Conservation (phyloP, 1,139 yeast species). For the Entelexis sorbosivorans region DNA sequence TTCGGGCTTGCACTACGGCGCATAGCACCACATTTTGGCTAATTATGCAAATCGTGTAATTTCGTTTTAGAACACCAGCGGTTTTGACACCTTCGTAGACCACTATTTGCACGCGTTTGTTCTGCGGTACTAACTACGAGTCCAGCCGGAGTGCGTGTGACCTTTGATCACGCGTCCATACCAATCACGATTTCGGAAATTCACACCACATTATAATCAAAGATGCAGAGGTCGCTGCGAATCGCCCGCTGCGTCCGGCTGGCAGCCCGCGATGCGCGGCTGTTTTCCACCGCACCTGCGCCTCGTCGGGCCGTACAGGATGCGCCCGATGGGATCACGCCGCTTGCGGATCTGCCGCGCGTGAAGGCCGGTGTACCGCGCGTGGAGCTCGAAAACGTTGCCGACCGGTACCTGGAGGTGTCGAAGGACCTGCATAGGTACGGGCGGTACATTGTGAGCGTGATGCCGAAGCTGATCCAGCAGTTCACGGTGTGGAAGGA, state of each 20-base stretch:
- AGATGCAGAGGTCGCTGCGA: slow-evolving; percentile 13
- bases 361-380: slow-evolving; percentile 25
- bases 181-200: slow-evolving; percentile 12
- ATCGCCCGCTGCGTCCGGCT: slow-evolving; percentile 10
- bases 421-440: slow-evolving; percentile 70
- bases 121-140: no score
- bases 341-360: slow-evolving; percentile 30
- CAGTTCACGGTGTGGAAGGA: slow-evolving; percentile 87
- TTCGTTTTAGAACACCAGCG: no score
- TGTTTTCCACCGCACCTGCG: slow-evolving; percentile 7
- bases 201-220: background rate
- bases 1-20: no score
- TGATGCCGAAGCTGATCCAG: slow-evolving; percentile 73
- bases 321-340: slow-evolving; percentile 30
- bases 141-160: background rate
- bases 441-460: slow-evolving; percentile 67
- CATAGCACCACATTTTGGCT: no score
- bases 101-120: no score
- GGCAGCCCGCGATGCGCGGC: background rate
- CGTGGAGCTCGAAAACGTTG: slow-evolving; percentile 53
- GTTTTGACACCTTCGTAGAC: no score
- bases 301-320: slow-evolving; percentile 17
- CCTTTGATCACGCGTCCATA: slow-evolving; percentile 1
- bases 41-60: no score
- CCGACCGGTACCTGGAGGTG: slow-evolving; percentile 60